Conservation (phyloP, 2,329 filamentous ascomycete species). For the Xylariaceae sp. region DNA sequence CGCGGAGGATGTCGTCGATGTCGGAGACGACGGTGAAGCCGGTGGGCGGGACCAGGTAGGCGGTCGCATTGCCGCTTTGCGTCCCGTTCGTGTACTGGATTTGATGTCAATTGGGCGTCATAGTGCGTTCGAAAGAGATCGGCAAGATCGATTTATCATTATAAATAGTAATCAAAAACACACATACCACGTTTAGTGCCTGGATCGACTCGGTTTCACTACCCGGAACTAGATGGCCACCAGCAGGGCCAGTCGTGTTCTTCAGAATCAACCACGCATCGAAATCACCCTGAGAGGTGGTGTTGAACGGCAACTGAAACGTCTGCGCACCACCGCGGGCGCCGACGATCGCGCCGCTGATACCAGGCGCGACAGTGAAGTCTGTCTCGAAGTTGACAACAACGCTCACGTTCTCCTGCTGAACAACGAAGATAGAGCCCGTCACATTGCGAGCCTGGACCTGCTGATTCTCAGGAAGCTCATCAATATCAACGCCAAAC, state of each 20-base stretch:
- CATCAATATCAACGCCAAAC: conserved; percentile 55
- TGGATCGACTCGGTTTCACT: conserved; percentile 62
- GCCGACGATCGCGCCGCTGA: conserved; percentile 47
- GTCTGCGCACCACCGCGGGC: conserved; percentile 56
- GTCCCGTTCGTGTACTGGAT: conserved; percentile 54
- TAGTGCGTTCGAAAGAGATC: background rate
- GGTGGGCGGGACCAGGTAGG: conserved; percentile 65
- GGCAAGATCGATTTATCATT: background rate
- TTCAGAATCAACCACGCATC: conserved; percentile 63
- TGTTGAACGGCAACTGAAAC: conserved; percentile 59
- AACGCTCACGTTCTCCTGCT: conserved; percentile 60
- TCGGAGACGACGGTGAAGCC: conserved; percentile 71
- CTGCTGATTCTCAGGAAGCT: conserved; percentile 55
- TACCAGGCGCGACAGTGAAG: conserved; percentile 45
- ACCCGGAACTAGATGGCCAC: conserved; percentile 51
- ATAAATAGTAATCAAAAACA: background rate
- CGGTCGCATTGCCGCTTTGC: conserved; percentile 64
- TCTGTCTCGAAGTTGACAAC: conserved; percentile 52
- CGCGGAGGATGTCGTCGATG: conserved; percentile 74
- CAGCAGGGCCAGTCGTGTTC: conserved; percentile 47
- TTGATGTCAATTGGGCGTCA: background rate
- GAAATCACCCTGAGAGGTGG: conserved; percentile 65
- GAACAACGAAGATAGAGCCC: conserved; percentile 67
- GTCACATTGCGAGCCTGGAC: conserved; percentile 69
- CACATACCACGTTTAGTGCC: conserved; percentile 52